Conservation (phyloP, 257 asterid genomes). For the Oldenlandia corymbosa region DNA sequence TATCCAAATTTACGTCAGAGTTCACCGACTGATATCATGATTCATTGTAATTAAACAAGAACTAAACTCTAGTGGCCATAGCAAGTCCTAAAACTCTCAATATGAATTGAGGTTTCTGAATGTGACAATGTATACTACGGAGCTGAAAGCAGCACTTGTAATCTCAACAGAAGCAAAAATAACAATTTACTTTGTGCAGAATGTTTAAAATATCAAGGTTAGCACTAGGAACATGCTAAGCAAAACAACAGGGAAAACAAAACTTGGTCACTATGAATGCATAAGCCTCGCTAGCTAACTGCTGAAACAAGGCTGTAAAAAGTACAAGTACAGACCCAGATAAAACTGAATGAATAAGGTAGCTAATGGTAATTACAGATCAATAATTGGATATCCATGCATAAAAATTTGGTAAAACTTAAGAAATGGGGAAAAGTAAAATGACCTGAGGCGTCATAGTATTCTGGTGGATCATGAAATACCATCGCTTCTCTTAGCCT, state of each 20-base stretch:
- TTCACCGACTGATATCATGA: neutral
- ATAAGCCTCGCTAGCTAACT: too few species aligned
- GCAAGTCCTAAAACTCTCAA: neutral
- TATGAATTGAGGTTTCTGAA: neutral
- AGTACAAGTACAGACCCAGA: neutral
- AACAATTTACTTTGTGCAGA: neutral
- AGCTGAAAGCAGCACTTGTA: neutral
- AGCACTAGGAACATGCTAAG: neutral
- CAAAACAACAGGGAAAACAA: too few species aligned
- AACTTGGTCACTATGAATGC: too few species aligned
- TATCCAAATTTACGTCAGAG: neutral
- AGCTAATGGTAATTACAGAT: too few species aligned
- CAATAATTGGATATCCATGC: neutral
- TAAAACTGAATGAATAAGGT: neutral
- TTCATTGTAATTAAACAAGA: neutral
- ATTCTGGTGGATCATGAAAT: constrained; percentile 84
- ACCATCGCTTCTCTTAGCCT: constrained; percentile 94
- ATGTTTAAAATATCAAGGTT: neutral
- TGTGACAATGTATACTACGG: neutral
- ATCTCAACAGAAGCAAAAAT: neutral
- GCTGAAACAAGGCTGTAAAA: too few species aligned
- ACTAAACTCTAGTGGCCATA: too few species aligned
- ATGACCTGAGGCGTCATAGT: constrained; percentile 80
- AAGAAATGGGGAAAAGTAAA: constrained; percentile 1
- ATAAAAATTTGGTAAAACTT: neutral